A percentile compares a stretch with the other conserved stretches of the same genome.
Conservation (phyloP, 371 early-diverging fungal species). For the Batrachochytrium dendrobatidis region DNA sequence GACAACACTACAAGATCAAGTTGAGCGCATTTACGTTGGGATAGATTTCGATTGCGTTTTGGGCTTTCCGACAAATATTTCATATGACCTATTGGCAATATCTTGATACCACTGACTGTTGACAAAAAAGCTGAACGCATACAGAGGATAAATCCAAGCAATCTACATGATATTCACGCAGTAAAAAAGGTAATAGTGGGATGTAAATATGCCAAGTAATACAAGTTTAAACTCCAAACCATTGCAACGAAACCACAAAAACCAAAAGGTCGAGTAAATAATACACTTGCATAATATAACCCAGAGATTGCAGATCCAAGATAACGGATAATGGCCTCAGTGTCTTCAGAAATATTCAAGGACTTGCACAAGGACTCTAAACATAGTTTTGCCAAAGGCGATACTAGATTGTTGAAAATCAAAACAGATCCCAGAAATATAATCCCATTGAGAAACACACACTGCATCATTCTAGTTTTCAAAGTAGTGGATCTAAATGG, state of each 20-base stretch:
- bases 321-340: background rate
- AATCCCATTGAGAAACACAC: slow-evolving; percentile 30
- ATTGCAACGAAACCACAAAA: background rate
- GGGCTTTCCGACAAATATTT: slow-evolving; percentile 17
- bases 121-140: slow-evolving; percentile 22
- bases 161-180: slow-evolving; percentile 7
- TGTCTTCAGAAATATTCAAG: background rate
- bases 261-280: background rate
- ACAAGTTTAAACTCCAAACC: no score
- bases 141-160: slow-evolving; percentile 34
- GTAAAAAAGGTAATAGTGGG: no score
- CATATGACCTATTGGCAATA: slow-evolving; percentile 31
- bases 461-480: slow-evolving; percentile 19
- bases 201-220: no score
- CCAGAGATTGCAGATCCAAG: background rate
- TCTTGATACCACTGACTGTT: slow-evolving; percentile 30
- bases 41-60: background rate
- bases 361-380: background rate
- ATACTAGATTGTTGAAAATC: slow-evolving; percentile 19
- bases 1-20: background rate
- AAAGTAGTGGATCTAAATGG: slow-evolving; percentile 25
- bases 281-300: slow-evolving; percentile 12
- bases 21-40: background rate
- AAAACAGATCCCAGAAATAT: slow-evolving; percentile 33
- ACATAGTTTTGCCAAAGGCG: slow-evolving; percentile 13